Evolutionary conservation across 1,284 basidiomycete genomes (phyloP).

Genomic region (Fomes fomentarius): DNA sequence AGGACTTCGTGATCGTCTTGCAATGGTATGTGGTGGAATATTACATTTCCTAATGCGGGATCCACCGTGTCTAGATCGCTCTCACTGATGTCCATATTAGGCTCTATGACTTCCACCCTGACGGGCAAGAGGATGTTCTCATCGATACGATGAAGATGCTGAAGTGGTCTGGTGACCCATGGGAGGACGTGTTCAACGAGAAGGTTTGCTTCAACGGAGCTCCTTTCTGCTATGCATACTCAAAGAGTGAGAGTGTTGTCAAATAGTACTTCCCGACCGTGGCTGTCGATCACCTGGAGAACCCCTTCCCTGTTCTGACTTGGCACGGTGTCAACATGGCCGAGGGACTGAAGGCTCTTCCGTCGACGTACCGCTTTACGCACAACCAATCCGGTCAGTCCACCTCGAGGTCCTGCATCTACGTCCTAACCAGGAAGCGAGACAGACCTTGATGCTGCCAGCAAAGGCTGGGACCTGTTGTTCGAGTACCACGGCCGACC

Average conservation of each 20-base stretch:
- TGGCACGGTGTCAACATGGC: slow-evolving; percentile 66
- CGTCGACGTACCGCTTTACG: slow-evolving; percentile 58
- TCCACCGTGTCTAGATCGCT: too few relatives aligned
- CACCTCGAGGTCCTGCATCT: background rate
- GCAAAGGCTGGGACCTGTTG: slow-evolving; percentile 57
- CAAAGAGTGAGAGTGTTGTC: background rate
- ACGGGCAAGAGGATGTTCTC: slow-evolving; percentile 51
- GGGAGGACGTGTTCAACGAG: slow-evolving; percentile 42
- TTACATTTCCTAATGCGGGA: too few relatives aligned
- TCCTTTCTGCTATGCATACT: background rate
- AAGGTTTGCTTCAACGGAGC: slow-evolving; percentile 4
- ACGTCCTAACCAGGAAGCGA: background rate
- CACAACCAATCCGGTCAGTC: slow-evolving; percentile 54
- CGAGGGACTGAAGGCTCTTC: slow-evolving; percentile 59
- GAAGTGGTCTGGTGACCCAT: slow-evolving; percentile 57
- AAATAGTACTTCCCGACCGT: slow-evolving; percentile 47
- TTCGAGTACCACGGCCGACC: slow-evolving; percentile 65
- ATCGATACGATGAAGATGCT: slow-evolving; percentile 59
- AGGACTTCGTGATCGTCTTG: slow-evolving; percentile 56
- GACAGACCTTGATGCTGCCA: slow-evolving; percentile 53
- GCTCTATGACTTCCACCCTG: slow-evolving; percentile 56
- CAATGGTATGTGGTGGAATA: too few relatives aligned
- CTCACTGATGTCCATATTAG: slow-evolving; percentile 36
- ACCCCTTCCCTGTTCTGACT: slow-evolving; percentile 37
- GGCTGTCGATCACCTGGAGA: slow-evolving; percentile 36